phyloP scores from a whole-genome alignment of 2,329 filamentous ascomycete genomes.

The Pseudocercospora fuligena region DNA sequence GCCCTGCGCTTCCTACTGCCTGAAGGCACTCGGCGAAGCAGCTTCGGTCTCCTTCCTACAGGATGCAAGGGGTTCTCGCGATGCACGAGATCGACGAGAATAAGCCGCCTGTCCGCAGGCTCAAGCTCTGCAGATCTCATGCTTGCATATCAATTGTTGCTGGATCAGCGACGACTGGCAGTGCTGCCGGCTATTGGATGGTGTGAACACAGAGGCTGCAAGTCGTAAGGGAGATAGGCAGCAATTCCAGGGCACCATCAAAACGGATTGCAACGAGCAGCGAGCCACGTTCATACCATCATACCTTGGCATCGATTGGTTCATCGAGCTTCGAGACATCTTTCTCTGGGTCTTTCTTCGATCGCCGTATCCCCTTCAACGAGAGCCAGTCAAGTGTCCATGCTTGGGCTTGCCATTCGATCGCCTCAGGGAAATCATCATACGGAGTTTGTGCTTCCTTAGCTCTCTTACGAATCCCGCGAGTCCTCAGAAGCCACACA shows the following conservation, averaged over 20 bases:
- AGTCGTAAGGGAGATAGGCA: neutral
- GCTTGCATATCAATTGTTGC: too few relatives aligned
- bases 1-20: neutral
- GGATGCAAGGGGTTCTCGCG: too few relatives aligned
- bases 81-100: too few relatives aligned
- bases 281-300: neutral
- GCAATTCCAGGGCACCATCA: neutral
- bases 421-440: neutral
- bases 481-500: neutral
- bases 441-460: neutral
- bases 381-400: neutral
- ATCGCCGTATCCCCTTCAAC: neutral
- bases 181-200: neutral
- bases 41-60: too few relatives aligned
- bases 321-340: neutral
- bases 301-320: neutral
- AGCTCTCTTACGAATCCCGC: neutral
- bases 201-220: neutral
- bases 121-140: too few relatives aligned
- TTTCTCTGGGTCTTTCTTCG: neutral
- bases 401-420: neutral
- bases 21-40: neutral
- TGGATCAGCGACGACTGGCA: neutral
- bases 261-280: neutral
- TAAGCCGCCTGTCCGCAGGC: too few relatives aligned